Conservation (phyloP, 1,139 yeast genomes). For the Yamadazyma spencermartinsiae region DNA sequence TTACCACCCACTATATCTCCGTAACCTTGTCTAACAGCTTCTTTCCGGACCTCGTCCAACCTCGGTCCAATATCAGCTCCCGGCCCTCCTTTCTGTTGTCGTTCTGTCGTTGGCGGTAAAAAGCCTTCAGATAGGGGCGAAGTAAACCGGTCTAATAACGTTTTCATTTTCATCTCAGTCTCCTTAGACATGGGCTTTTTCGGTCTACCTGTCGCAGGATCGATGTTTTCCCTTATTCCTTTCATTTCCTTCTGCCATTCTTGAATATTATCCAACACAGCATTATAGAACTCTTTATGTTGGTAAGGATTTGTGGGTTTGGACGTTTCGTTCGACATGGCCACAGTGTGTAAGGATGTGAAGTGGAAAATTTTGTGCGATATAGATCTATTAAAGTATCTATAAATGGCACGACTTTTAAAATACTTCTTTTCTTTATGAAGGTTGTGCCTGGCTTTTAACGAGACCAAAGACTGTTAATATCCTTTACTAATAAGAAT, state of each 20-base stretch:
- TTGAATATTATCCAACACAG: background rate
- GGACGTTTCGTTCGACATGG: too few species aligned
- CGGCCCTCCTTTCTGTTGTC: background rate
- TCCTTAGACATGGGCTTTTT: background rate
- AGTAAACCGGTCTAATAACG: background rate
- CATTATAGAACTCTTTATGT: background rate
- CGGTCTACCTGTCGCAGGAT: background rate
- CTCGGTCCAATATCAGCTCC: too few species aligned
- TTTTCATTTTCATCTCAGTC: background rate
- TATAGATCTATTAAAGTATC: slow-evolving; percentile 5
- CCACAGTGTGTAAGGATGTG: too few species aligned
- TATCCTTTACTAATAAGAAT: background rate
- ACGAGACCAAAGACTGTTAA: background rate
- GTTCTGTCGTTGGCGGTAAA: background rate
- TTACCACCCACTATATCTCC: too few species aligned
- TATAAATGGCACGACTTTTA: background rate
- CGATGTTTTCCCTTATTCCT: background rate
- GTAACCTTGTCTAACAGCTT: too few species aligned
- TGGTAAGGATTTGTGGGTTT: background rate
- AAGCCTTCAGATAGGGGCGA: too few species aligned
- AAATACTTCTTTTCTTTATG: background rate
- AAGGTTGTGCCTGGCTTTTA: background rate
- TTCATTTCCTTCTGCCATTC: slow-evolving; percentile 1
- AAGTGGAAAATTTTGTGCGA: background rate
- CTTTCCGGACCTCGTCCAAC: too few species aligned